These are phyloP conservation scores for Trebouxiophyceae sp. DNA, from an alignment of 163 green algal species.

Conservation along the genomic window DNA sequence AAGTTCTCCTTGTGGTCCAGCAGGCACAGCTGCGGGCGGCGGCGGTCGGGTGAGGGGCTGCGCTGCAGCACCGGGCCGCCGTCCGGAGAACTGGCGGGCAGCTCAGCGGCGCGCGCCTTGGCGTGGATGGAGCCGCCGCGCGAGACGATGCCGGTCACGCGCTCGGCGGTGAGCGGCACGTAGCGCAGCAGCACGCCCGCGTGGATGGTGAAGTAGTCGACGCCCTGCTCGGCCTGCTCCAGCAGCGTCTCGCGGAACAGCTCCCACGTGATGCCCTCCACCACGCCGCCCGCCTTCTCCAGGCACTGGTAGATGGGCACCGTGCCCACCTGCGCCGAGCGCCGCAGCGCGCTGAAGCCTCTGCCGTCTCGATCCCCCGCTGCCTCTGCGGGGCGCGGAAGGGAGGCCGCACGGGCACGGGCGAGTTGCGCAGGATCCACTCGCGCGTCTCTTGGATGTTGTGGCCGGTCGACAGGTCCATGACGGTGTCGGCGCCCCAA, in stretches of 20 bases:
- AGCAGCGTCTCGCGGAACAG: slow-evolving; percentile 89
- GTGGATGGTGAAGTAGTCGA: slow-evolving; percentile 98
- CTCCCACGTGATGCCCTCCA: slow-evolving; percentile 92
- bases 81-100: no score
- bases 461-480: slow-evolving; percentile 87
- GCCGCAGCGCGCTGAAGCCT: no score
- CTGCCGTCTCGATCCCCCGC: background rate
- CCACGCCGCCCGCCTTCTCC: slow-evolving; percentile 79
- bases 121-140: slow-evolving; percentile 92
- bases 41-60: no score
- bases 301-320: slow-evolving; percentile 87
- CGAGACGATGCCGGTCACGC: slow-evolving; percentile 90
- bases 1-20: slow-evolving; percentile 92
- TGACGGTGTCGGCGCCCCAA: slow-evolving; percentile 93
- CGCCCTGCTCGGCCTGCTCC: slow-evolving; percentile 91
- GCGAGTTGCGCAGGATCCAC: slow-evolving; percentile 88
- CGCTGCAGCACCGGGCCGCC: no score
- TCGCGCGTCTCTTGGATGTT: slow-evolving; percentile 95
- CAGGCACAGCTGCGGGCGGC: slow-evolving; percentile 57
- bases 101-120: no score
- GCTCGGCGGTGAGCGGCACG: slow-evolving; percentile 84
- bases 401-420: slow-evolving; percentile 44
- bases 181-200: slow-evolving; percentile 83
- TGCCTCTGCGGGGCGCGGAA: background rate
- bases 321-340: slow-evolving; percentile 57